These are phyloP conservation scores for Leishmania tarentolae DNA, from an alignment of 208 protist genomes.

Conservation along the genomic window DNA sequence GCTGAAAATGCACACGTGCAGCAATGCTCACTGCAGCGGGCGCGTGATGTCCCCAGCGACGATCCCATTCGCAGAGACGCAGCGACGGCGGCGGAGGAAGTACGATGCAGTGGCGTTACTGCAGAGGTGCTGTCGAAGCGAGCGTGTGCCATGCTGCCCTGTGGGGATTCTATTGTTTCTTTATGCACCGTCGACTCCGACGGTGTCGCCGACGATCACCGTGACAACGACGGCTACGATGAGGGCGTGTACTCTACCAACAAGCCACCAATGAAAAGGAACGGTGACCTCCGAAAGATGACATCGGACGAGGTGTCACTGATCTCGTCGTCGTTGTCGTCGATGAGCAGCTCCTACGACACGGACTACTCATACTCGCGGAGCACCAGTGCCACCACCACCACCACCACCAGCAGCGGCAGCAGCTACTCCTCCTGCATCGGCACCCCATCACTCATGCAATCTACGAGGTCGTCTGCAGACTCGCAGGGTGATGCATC, in stretches of 20 bases:
- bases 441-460: background rate
- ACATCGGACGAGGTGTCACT: background rate
- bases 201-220: background rate
- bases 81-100: background rate
- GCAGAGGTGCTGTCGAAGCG: background rate
- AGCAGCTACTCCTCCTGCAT: constrained; percentile 2
- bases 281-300: background rate
- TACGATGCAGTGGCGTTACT: background rate
- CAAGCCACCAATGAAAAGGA: background rate
- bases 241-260: constrained; percentile 1
- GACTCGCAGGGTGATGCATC: background rate
- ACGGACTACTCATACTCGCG: background rate
- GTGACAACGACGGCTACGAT: background rate
- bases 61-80: background rate
- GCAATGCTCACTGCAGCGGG: background rate
- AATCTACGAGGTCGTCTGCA: background rate
- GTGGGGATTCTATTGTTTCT: background rate
- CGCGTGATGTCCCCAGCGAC: background rate
- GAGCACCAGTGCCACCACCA: constrained; percentile 3
- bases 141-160: background rate
- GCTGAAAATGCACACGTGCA: background rate
- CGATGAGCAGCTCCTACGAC: background rate
- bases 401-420: constrained; percentile 1
- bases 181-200: background rate
- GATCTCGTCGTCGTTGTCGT: background rate